A percentile compares a stretch with the other conserved stretches of the same genome.
Conservation (phyloP, 108 stramenopile genomes). For the Aurantiochytrium sp. region DNA sequence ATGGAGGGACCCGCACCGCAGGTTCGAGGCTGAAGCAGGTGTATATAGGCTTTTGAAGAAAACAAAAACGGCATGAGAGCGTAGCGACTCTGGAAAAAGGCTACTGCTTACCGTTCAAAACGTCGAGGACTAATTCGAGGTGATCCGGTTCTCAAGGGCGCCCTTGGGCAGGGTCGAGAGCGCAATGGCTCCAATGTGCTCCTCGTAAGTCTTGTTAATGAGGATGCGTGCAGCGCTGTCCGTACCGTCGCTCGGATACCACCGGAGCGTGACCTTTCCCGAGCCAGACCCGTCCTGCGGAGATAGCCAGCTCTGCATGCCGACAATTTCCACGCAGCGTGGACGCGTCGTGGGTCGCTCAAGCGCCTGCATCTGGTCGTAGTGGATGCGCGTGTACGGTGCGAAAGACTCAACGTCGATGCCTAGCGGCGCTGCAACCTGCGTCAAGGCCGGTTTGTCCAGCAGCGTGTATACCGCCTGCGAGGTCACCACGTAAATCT, state of each 20-base stretch:
- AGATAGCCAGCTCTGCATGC: not conserved
- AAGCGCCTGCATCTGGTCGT: not conserved
- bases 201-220: not conserved
- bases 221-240: not conserved
- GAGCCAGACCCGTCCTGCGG: not conserved
- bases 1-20: too few relatives aligned
- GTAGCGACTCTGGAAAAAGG: not conserved
- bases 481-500: not conserved
- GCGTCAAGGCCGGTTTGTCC: not conserved
- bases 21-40: too few relatives aligned
- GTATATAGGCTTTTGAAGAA: too few relatives aligned
- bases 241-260: not conserved
- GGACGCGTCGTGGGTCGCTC: too few relatives aligned
- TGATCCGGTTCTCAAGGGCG: not conserved
- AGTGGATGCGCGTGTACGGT: not conserved
- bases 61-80: too few relatives aligned
- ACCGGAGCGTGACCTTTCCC: not conserved
- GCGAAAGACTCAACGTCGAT: not conserved
- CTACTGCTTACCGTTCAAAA: not conserved
- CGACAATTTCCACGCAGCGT: too few relatives aligned
- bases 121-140: not conserved
- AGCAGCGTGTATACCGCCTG: not conserved
- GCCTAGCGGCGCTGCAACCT: not conserved
- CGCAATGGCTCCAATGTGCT: not conserved
- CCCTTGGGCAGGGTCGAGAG: not conserved